Conservation (phyloP, 805 yeast genomes). For the Phaffomyces thermotolerans region DNA sequence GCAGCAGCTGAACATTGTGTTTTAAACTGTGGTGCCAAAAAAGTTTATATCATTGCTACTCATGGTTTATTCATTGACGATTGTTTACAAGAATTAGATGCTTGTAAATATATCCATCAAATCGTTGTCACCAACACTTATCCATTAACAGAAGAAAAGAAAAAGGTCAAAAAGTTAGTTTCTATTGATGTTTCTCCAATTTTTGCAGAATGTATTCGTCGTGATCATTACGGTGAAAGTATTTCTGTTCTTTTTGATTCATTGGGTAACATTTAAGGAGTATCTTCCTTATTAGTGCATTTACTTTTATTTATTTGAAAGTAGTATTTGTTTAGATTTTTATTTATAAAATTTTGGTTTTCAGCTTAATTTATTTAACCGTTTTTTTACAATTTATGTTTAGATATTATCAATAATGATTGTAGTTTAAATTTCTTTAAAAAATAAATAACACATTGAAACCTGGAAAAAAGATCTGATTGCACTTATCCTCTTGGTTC, state of each 20-base stretch:
- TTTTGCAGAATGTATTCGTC: slow-evolving; percentile 95
- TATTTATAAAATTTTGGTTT: neutral
- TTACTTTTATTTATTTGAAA: neutral
- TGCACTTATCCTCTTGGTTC: slow-evolving; percentile 13
- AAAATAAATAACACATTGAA: too few species aligned
- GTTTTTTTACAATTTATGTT: neutral
- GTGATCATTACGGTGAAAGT: slow-evolving; percentile 98
- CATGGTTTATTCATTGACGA: slow-evolving; percentile 91
- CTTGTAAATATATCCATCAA: slow-evolving; percentile 77
- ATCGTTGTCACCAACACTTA: slow-evolving; percentile 94
- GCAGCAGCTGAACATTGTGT: slow-evolving; percentile 98
- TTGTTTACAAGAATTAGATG: slow-evolving; percentile 73
- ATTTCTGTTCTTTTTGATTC: slow-evolving; percentile 90
- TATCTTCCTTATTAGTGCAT: neutral
- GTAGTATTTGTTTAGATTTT: neutral
- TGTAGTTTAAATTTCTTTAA: too few species aligned
- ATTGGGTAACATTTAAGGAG: slow-evolving; percentile 41
- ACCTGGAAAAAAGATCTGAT: too few species aligned
- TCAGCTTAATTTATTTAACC: neutral
- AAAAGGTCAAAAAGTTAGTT: slow-evolving; percentile 59
- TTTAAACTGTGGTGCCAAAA: slow-evolving; percentile 91
- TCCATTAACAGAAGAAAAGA: slow-evolving; percentile 67
- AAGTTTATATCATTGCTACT: slow-evolving; percentile 86
- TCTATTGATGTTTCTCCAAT: slow-evolving; percentile 92
- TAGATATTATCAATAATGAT: neutral